Evolutionary conservation across 2,329 filamentous ascomycete genomes (phyloP), one percentile per base, ranked within the genome.

Genomic region (Ophiocordyceps camponoti-floridani): DNA sequence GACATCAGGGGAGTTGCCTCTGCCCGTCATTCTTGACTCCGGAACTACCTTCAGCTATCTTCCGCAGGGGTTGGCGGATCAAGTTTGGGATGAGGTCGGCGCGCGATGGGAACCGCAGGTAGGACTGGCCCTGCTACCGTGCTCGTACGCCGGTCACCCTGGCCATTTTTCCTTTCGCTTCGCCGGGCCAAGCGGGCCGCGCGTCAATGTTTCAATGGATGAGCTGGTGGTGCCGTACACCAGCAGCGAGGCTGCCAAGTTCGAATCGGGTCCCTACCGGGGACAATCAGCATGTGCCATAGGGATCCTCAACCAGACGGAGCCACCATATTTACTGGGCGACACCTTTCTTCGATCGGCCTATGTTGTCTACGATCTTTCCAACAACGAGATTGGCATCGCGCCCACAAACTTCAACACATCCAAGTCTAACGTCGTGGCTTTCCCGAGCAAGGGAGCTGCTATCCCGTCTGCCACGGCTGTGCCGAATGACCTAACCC

Each of bases 11-110:
- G 44, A 58, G 14, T 65, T 65, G 38, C 68, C 77, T 0, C 56
- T 75, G n/a, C 62, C 73, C 4, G 80, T 77, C 3, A 69, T 87
- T 4, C 70, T 88, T 33, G 83, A 88, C 60, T 84, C 80, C 1
- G 83, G 83, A 35, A 82, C 78, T n/a, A 83, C 78, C 3, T 65
- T 84, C 48, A 79, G 71, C 50, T 84, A 83, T 54, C 63, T 87
- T 0, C 83, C 83, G 1, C 66, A 73, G 47, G 67, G 75, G 44
- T 58, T 86, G 41, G 71, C 72, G 2, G 49, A 59, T 8, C 58
- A 70, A 48, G 61, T 76, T 11, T 75, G 72, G 69, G 53, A 61
- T 10, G 73, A 77, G 50, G 68, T 72, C 5, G 74, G 74, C 33
- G 75, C 70, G 5, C 47, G 60, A 10, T 74, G 68, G 52, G 58